Conservation (phyloP, 129 eudicot species). For the Apium graveolens region DNA sequence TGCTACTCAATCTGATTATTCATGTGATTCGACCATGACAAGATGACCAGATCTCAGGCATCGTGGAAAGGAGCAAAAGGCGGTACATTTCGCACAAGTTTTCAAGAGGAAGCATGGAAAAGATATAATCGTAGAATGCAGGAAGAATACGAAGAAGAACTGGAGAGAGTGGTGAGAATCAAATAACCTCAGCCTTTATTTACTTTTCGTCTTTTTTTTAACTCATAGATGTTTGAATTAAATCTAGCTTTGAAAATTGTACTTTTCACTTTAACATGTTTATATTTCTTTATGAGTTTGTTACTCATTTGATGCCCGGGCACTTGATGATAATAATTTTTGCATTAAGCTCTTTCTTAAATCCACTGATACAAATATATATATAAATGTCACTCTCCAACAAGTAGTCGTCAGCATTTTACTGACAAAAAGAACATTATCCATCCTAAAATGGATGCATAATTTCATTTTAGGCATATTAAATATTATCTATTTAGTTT, state of each 20-base stretch:
- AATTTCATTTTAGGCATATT: background rate
- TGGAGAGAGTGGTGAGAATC: constrained; percentile 94
- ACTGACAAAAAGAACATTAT: background rate
- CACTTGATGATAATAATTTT: background rate
- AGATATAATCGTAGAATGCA: constrained; percentile 78
- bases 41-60: constrained; percentile 64
- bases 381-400: background rate
- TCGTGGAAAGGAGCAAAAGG: constrained; percentile 53
- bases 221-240: background rate
- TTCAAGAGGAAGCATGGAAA: constrained; percentile 78
- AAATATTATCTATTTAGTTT: background rate
- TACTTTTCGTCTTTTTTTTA: background rate
- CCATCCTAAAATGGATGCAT: background rate
- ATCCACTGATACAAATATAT: background rate
- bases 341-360: background rate
- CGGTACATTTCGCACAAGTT: constrained; percentile 55
- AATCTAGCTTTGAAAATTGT: background rate
- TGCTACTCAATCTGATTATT: constrained; percentile 11
- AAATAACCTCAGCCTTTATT: background rate
- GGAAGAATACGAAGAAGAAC: constrained; percentile 82
- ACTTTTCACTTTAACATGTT: background rate
- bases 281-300: background rate
- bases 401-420: background rate
- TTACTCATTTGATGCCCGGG: background rate
- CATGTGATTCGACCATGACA: constrained; percentile 3